Evolutionary conservation across 768 basidiomycete genomes (phyloP).

Genomic region (Lactarius quietus): DNA sequence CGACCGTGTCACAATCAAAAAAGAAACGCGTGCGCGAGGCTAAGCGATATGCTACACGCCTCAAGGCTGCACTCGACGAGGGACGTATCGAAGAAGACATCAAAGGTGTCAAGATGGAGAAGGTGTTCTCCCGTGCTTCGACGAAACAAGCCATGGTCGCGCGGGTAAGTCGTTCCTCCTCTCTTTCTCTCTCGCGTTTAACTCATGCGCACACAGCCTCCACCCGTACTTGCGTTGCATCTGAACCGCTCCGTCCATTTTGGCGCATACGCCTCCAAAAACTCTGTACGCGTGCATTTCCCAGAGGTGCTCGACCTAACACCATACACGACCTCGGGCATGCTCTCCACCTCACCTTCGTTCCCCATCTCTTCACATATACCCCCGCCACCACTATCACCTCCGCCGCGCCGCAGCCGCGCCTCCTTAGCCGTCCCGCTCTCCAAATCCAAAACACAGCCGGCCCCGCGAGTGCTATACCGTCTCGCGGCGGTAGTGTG

Average conservation of each 20-base stretch:
- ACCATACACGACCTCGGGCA: constrained; percentile 80
- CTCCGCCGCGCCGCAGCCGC: constrained; percentile 50
- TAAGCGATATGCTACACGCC: constrained; percentile 55
- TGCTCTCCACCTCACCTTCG: constrained; percentile 65
- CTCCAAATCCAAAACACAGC: constrained; percentile 3
- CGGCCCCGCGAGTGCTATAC: constrained; percentile 64
- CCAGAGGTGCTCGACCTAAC: constrained; percentile 88
- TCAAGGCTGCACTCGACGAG: constrained; percentile 63
- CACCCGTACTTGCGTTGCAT: constrained; percentile 81
- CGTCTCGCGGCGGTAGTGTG: constrained; percentile 83
- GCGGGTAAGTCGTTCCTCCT: constrained; percentile 51
- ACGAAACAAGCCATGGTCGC: constrained; percentile 94
- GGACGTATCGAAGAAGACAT: constrained; percentile 82
- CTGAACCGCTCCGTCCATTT: constrained; percentile 89
- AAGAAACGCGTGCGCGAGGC: constrained; percentile 75
- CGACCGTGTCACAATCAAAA: constrained; percentile 60
- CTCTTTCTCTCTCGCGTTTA: not conserved
- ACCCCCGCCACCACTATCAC: constrained; percentile 41
- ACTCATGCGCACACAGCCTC: constrained; percentile 50
- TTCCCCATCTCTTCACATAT: constrained; percentile 63
- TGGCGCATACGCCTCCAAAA: constrained; percentile 75
- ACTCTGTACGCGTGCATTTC: constrained; percentile 74
- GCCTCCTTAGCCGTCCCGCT: constrained; percentile 26
- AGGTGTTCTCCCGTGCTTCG: constrained; percentile 66
- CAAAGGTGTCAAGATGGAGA: constrained; percentile 76